Percentiles rank a stretch among this genome's conserved stretches.
These are phyloP conservation scores for Raphanus hybrid DNA, from an alignment of 441 rosid genomes.

Conservation along the genomic window DNA sequence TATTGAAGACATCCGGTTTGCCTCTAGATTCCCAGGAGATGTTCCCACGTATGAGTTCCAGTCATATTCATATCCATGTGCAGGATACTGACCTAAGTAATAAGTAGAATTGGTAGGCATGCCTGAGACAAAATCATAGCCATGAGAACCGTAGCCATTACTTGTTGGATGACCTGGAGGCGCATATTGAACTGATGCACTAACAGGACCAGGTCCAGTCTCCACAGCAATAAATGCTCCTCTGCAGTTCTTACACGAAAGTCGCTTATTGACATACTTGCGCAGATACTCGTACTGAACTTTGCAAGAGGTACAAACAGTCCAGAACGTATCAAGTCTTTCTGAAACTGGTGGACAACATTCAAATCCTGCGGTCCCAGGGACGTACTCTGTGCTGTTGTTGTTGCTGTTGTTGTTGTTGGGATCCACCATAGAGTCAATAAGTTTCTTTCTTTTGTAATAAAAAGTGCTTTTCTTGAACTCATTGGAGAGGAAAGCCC, in stretches of 20 bases:
- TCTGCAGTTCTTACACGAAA: conserved; percentile 98
- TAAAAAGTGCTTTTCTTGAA: conserved; percentile 77
- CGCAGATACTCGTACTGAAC: conserved; percentile 93
- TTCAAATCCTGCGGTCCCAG: conserved; percentile 48
- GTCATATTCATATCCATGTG: conserved; percentile 86
- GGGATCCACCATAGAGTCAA: conserved; percentile 53
- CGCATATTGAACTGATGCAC: conserved; percentile 80
- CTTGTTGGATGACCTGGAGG: conserved; percentile 49
- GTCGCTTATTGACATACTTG: conserved; percentile 96
- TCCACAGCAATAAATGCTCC: conserved; percentile 94
- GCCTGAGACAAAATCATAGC: conserved; percentile 69
- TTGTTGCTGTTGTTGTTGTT: conserved; percentile 44
- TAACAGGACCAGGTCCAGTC: conserved; percentile 89
- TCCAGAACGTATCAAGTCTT: conserved; percentile 96
- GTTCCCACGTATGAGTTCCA: conserved; percentile 74
- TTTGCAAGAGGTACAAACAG: conserved; percentile 52
- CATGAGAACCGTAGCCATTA: conserved; percentile 77
- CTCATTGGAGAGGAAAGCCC: conserved; percentile 77
- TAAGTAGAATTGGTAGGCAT: conserved; percentile 69
- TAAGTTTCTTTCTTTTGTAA: conserved; percentile 66
- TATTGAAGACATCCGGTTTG: conserved; percentile 53
- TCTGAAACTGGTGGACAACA: conserved; percentile 59
- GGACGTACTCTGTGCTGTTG: conserved; percentile 48
- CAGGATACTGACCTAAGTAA: conserved; percentile 70
- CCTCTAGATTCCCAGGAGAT: conserved; percentile 56